Base-by-base conservation (phyloP, 1,284 basidiomycete species). In the Marasmius oreades region DNA sequence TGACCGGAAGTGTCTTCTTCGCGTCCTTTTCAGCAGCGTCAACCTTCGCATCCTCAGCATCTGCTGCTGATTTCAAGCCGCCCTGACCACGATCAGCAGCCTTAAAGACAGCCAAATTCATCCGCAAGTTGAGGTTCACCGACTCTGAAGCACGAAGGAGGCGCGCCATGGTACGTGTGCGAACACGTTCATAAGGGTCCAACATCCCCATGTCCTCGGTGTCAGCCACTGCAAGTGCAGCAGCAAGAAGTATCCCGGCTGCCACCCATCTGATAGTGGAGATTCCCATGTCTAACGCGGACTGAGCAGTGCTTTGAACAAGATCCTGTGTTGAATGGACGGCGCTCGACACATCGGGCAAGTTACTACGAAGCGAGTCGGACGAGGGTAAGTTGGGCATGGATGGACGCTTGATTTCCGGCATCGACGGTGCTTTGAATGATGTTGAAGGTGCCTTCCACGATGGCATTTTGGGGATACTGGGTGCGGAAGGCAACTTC, bases 151-250 rank as follows among this genome's bases (percentile, higher is more conserved):
- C 39, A 42, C 16, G 51, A 18, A 52, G 20, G 22, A 52, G 51
- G n/a, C 22, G 5, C 12, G 37, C 51, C 18, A 22, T 39, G 11
- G 33, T 43, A 24, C 52, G 51, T 36, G 37, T 39, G 33, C 57
- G 55, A 43, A 36, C 45, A 33, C 56, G 34, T 46, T 60, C 59
- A 34, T 62, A 62, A 5, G 56, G 31, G 51, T 62, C 61, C 56
- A 62, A 36, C 18, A 61, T 39, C 36, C 61, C 57, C 39, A 59
- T 58, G 52, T 61, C 59, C 55, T 61, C 57, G 48, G 52, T 42
- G 23, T 57, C 59, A 23, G 55, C 61, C 10, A 59, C 28, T 42
- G 47, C 28, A 22, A 57, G 55, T 23, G 61, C 57, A 23, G 59
- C 53, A 48, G 55, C 20, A 37, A 59, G 34, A 42, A 60, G 53